Evolutionary conservation across 1,284 basidiomycete species (phyloP).

Genomic region (Ceratobasidium sp.): DNA sequence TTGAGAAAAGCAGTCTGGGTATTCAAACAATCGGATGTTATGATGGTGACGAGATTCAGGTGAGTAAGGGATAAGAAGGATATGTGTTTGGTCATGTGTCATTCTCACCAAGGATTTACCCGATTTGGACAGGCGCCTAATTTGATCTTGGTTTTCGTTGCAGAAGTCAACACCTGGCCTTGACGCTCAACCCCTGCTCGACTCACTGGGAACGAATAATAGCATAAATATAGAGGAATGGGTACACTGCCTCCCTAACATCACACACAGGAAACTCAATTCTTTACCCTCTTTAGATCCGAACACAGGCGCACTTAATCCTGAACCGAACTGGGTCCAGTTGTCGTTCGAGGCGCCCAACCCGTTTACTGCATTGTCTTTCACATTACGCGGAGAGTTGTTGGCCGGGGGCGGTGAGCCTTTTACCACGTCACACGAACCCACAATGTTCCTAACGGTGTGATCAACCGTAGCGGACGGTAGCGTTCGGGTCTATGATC

Average conservation of each 20-base stretch:
- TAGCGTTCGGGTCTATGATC: conserved; percentile 32
- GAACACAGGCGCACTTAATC: not conserved
- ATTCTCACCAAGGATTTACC: conserved; percentile 8
- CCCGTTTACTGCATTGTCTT: conserved; percentile 31
- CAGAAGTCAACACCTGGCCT: not conserved
- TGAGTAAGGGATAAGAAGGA: conserved; percentile 13
- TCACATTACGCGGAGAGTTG: conserved; percentile 4
- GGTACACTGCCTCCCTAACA: not conserved
- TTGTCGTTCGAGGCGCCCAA: conserved; percentile 36
- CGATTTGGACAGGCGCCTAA: conserved; percentile 13
- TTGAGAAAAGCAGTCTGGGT: not conserved
- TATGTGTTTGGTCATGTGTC: conserved; percentile 29
- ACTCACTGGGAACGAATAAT: not conserved
- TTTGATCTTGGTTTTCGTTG: not conserved
- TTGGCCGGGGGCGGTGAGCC: conserved; percentile 35
- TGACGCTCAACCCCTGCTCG: not conserved
- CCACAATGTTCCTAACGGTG: not conserved
- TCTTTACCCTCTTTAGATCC: not conserved
- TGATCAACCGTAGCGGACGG: conserved; percentile 25
- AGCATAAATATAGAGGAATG: not conserved
- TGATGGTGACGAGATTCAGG: conserved; percentile 4
- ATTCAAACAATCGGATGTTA: not conserved
- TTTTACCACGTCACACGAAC: not conserved
- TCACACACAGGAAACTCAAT: not conserved
- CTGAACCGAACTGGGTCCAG: not conserved